These are phyloP conservation scores for Globisporangium apiculatum DNA, from an alignment of 352 stramenopile species.

Conservation along the genomic window DNA sequence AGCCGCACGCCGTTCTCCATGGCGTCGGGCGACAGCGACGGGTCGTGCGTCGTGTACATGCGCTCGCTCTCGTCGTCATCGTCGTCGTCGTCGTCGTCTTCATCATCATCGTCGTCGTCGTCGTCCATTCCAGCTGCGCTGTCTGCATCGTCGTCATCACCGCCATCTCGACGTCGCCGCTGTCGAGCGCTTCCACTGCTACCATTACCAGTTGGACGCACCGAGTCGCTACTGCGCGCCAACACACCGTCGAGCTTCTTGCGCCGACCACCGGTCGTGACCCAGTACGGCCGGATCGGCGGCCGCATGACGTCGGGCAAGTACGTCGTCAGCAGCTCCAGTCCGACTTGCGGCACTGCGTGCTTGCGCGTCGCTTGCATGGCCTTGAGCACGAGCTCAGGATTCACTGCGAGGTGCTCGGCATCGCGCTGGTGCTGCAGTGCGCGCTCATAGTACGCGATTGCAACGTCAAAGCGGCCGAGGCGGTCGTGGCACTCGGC, in stretches of 20 bases:
- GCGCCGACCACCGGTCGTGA: slow-evolving; percentile 35
- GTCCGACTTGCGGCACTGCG: slow-evolving; percentile 38
- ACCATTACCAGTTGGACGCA: background rate
- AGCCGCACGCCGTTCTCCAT: slow-evolving; percentile 83
- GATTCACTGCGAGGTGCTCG: slow-evolving; percentile 43
- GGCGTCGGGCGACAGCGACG: slow-evolving; percentile 69
- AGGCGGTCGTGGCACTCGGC: slow-evolving; percentile 68
- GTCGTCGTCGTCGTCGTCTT: slow-evolving; percentile 42
- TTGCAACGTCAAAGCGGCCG: slow-evolving; percentile 48
- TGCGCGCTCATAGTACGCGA: slow-evolving; percentile 77
- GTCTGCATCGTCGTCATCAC: slow-evolving; percentile 5
- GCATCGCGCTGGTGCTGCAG: slow-evolving; percentile 44
- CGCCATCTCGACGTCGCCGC: slow-evolving; percentile 5
- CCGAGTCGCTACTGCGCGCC: background rate
- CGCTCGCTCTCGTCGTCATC: slow-evolving; percentile 41
- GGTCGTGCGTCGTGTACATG: slow-evolving; percentile 62
- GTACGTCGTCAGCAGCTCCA: slow-evolving; percentile 46
- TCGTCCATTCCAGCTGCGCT: slow-evolving; percentile 25
- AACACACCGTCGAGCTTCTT: slow-evolving; percentile 3
- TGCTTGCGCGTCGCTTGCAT: slow-evolving; percentile 60
- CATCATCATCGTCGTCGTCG: slow-evolving; percentile 9
- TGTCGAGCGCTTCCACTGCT: background rate
- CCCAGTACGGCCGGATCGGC: slow-evolving; percentile 81
- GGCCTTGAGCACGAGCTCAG: slow-evolving; percentile 56
- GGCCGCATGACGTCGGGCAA: slow-evolving; percentile 60